Evolutionary conservation across 306 rosid species (phyloP).

Genomic region (Cucurbita ficifolia): DNA sequence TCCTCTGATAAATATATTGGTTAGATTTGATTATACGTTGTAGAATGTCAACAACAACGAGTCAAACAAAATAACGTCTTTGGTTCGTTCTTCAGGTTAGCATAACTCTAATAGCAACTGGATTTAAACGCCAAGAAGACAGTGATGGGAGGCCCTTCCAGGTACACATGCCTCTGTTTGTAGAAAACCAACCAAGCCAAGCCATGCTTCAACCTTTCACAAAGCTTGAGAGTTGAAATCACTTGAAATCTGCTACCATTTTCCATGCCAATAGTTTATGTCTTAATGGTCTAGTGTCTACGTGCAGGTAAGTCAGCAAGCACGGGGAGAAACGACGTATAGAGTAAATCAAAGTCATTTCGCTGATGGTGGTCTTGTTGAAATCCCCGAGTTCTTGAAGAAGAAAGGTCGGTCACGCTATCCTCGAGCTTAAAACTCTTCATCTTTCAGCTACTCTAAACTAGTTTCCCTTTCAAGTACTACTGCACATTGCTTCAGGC

Average conservation of each 20-base stretch:
- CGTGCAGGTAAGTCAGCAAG: constrained; percentile 53
- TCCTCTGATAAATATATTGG: not conserved
- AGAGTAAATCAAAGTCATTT: constrained; percentile 48
- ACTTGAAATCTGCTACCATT: not conserved
- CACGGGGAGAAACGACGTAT: constrained; percentile 39
- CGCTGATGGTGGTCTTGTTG: constrained; percentile 53
- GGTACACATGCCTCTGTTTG: constrained; percentile 29
- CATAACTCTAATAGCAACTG: constrained; percentile 92
- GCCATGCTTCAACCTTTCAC: not conserved
- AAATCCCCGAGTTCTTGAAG: constrained; percentile 89
- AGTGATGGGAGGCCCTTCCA: constrained; percentile 60
- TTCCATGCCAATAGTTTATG: not conserved
- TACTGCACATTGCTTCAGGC: not conserved
- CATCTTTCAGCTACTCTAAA: not conserved
- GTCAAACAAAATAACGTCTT: not conserved
- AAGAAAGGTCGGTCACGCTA: constrained; percentile 91
- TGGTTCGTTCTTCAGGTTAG: constrained; percentile 50
- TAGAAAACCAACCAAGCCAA: not conserved
- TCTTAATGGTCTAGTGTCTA: constrained; percentile 2
- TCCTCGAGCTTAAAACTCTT: constrained; percentile 49
- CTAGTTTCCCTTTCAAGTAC: not conserved
- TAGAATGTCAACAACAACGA: not conserved
- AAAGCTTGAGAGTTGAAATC: not conserved
- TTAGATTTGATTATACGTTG: not conserved
- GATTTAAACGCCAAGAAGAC: constrained; percentile 99